Conservation (phyloP, 2,329 filamentous ascomycete species). For the Hyphodiscus sp. region DNA sequence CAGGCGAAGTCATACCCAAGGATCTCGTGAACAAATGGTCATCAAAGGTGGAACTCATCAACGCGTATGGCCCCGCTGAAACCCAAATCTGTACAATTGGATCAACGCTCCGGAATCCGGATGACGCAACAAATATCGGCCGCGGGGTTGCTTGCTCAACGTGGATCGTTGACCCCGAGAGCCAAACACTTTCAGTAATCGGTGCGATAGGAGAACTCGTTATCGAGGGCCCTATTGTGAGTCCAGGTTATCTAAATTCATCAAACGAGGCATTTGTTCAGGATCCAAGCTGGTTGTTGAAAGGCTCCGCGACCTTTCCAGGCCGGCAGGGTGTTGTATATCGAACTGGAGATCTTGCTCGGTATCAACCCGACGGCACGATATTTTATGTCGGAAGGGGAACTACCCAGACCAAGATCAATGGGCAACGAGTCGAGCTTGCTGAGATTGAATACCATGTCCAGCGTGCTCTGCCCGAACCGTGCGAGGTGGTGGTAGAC, state of each 20-base stretch:
- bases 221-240: conserved; percentile 32
- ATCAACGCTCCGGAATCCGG: no score
- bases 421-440: conserved; percentile 73
- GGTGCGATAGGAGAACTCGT: conserved; percentile 33
- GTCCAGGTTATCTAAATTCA: conserved; percentile 35
- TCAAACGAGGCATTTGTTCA: background rate
- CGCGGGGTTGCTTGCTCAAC: background rate
- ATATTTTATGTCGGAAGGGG: conserved; percentile 73
- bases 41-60: no score
- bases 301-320: no score
- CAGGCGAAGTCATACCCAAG: no score
- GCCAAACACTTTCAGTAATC: conserved; percentile 28
- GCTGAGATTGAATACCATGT: conserved; percentile 57
- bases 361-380: conserved; percentile 54
- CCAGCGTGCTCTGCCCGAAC: background rate
- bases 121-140: background rate
- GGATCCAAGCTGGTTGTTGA: background rate
- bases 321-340: conserved; percentile 43
- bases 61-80: no score
- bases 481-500: no score
- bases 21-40: no score
- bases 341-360: conserved; percentile 74
- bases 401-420: conserved; percentile 74
- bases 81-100: no score
- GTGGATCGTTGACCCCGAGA: conserved; percentile 37